Percentiles rank a stretch among this genome's conserved stretches.
Conservation (phyloP, 805 yeast species). For the Lachancea sp. region DNA sequence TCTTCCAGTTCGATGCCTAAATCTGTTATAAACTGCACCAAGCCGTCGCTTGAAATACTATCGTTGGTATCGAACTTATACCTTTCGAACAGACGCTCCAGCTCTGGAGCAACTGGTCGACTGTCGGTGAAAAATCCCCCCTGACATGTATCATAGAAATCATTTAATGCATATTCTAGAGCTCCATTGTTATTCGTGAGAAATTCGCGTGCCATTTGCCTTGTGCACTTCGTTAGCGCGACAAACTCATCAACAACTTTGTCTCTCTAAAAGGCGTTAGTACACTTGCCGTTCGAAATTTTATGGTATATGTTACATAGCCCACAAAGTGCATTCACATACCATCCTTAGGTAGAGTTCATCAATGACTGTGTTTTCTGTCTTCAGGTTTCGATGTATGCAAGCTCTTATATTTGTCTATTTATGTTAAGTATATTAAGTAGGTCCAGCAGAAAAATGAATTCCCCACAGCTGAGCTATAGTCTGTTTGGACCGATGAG, state of each 20-base stretch:
- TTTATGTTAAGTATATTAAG: too few species aligned
- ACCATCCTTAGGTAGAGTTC: too few species aligned
- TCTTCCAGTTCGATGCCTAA: conserved; percentile 72
- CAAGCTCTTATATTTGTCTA: too few species aligned
- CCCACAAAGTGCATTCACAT: too few species aligned
- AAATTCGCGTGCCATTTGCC: conserved; percentile 19
- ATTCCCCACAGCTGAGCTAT: too few species aligned
- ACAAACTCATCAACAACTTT: conserved; percentile 17
- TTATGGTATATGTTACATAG: background rate
- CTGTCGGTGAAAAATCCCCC: conserved; percentile 17
- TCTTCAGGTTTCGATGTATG: too few species aligned
- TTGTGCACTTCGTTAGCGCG: conserved; percentile 21
- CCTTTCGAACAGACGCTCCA: conserved; percentile 16
- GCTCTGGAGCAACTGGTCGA: conserved; percentile 16
- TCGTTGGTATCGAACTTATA: conserved; percentile 24
- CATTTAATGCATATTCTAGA: conserved; percentile 29
- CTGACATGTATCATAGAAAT: conserved; percentile 27
- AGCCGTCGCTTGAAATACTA: conserved; percentile 69
- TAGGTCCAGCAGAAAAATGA: too few species aligned
- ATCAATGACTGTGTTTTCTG: too few species aligned
- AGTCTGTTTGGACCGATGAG: conserved; percentile 6
- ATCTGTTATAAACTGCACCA: conserved; percentile 60
- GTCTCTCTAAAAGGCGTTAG: conserved; percentile 4
- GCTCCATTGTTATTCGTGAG: conserved; percentile 25
- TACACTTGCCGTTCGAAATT: too few species aligned